Evolutionary conservation across 2,329 filamentous ascomycete genomes (phyloP), one percentile per base, ranked within the genome.

Genomic region (Cadophora luteo-olivacea): DNA sequence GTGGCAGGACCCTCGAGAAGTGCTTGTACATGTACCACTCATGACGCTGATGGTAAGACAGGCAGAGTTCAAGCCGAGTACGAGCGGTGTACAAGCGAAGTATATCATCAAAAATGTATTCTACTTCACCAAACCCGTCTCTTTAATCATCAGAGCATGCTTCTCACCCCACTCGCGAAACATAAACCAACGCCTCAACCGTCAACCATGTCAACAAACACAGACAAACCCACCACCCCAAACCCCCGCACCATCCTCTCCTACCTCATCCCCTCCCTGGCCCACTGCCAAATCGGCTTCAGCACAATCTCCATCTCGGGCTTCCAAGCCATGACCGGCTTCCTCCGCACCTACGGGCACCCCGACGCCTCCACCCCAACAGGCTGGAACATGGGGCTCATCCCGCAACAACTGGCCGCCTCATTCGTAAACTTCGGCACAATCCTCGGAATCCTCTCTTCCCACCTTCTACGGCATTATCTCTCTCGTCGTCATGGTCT

Each of bases 301-400:
- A 64, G 61, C 48, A 64, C 48, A n/a, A 38, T 29, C 19, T 64
- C 61, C 7, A 64, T 64, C 29, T 54, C 61, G 16, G 48, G 61
- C 16, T 64, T 54, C 33, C 61, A 64, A 64, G 61, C 61, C 48
- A 64, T 64, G 61, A 11, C n/a, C 48, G 61, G 61, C 9, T 64
- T 64, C 33, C 61, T 64, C 45, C 6, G 19, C n/a, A 33, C 22
- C 1, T 54, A 64, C 49, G 61, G 61, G 1, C 61, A 64, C n/a
- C 48, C 6, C 8, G 61, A 64, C 33, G 32, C 48, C 48, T 25
- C 2, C 25, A 54, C 19, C 8, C 36, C 33, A 14, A 64, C 61
- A 7, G 61, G 61, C 3, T 64, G 33, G 29, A 52, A 64, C 61
- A 64, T 64, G 61, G 61, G 61, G 4, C 16, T 36, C 3, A 55